Percentiles rank a stretch among this genome's conserved stretches.
These are phyloP conservation scores for Solanum medicagineum DNA, from an alignment of 257 asterid species.

Conservation along the genomic window DNA sequence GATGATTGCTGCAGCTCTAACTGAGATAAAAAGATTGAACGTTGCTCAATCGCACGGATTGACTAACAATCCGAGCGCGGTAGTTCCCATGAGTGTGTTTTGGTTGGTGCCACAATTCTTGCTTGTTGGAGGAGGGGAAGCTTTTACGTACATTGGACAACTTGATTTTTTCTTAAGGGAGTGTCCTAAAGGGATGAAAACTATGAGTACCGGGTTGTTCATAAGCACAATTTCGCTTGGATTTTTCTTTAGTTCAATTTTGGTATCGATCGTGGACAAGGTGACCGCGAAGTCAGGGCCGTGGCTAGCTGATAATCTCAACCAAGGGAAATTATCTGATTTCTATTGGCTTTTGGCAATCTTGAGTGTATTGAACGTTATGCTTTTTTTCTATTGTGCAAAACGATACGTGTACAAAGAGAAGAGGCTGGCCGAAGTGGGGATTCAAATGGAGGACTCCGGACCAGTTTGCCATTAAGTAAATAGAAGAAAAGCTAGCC, in stretches of 20 bases:
- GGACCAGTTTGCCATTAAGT: constrained; percentile 29
- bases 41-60: constrained; percentile 28
- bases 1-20: constrained; percentile 47
- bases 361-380: constrained; percentile 41
- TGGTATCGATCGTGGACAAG: constrained; percentile 55
- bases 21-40: constrained; percentile 36
- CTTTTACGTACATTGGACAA: constrained; percentile 77
- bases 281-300: constrained; percentile 38
- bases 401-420: constrained; percentile 76
- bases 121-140: constrained; percentile 75
- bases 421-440: constrained; percentile 53
- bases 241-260: constrained; percentile 52
- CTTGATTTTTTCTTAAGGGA: constrained; percentile 77
- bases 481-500: background rate
- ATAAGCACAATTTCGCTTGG: constrained; percentile 69
- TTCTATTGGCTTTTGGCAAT: constrained; percentile 68
- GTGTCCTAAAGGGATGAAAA: constrained; percentile 88
- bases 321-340: constrained; percentile 50
- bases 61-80: background rate
- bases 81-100: constrained; percentile 47
- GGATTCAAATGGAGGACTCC: constrained; percentile 44
- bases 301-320: constrained; percentile 68
- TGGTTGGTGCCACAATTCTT: constrained; percentile 67
- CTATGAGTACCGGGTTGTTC: constrained; percentile 78
- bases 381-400: constrained; percentile 31